A percentile compares a stretch with the other conserved stretches of the same genome.
Conservation (phyloP, 2,329 filamentous ascomycete genomes). For the Aspergillaceae sp. region DNA sequence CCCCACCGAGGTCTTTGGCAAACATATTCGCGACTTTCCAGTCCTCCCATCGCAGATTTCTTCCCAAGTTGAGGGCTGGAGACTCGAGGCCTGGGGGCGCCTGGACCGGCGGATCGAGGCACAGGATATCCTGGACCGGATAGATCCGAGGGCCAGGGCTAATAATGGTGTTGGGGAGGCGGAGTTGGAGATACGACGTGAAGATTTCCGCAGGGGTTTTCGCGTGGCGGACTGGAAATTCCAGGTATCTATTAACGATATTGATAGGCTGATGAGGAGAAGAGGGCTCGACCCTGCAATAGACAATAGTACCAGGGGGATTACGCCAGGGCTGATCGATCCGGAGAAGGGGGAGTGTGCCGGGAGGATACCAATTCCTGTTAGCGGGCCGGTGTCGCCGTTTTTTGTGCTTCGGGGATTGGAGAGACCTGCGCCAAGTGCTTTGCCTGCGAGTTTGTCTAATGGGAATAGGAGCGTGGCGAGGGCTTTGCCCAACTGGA, state of each 20-base stretch:
- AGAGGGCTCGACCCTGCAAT: slow-evolving; percentile 11
- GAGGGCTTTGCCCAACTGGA: too few relatives aligned
- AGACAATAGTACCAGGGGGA: slow-evolving; percentile 13
- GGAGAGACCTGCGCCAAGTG: background rate
- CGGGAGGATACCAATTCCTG: slow-evolving; percentile 12
- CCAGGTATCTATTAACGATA: slow-evolving; percentile 4
- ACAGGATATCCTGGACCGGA: slow-evolving; percentile 16
- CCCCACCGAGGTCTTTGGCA: slow-evolving; percentile 4
- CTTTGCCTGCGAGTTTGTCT: background rate
- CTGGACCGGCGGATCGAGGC: slow-evolving; percentile 14
- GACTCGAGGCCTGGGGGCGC: slow-evolving; percentile 19
- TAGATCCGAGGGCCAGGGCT: slow-evolving; percentile 7
- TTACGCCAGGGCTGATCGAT: slow-evolving; percentile 15
- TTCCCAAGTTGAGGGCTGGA: slow-evolving; percentile 15
- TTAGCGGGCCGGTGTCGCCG: background rate
- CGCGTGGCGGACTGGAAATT: slow-evolving; percentile 8
- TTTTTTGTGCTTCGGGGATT: background rate
- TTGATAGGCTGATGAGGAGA: slow-evolving; percentile 3
- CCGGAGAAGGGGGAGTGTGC: slow-evolving; percentile 12
- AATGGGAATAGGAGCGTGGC: too few relatives aligned
- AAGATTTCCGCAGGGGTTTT: slow-evolving; percentile 8
- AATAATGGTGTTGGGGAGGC: slow-evolving; percentile 1
- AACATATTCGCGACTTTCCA: slow-evolving; percentile 5
- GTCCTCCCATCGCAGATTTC: slow-evolving; percentile 13
- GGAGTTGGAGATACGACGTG: slow-evolving; percentile 7